Base-by-base conservation (phyloP, 352 stramenopile species). In the Elongisporangium prolatum region DNA sequence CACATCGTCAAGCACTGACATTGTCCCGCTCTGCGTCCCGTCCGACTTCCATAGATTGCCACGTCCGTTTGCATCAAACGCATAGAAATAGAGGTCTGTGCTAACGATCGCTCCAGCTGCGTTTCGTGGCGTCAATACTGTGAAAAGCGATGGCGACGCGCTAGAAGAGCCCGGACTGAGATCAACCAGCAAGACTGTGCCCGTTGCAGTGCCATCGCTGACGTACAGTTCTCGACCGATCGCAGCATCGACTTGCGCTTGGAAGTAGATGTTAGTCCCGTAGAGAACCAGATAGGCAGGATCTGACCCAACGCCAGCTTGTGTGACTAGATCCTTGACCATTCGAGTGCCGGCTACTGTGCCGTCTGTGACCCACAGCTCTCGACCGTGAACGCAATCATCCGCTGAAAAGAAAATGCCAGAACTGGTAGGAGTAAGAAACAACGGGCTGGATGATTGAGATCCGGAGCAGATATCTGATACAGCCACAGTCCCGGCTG, bases 341-440 rank as follows among this genome's bases (percentile, higher is more conserved):
- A 90, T 56, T n/a, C 58, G 59, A 2, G 74, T 85, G 18, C 74
- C 80, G 34, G 37, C 21, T 8, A 18, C 10, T 0, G 70, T 72
- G 18, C 78, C 80, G 55, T 85, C 75, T 7, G 62, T 84, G 21
- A 70, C 28, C 84, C 84, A 96, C 14, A 96, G 70, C 60, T 95
- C 86, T 7, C 69, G 62, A 8, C 87, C 86, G 48, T 79, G 65
- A 13, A 72, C 57, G 48, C 86, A 77, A 65, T 96, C 84, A 16
- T 72, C 69, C 1, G 87, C 87, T 1, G 67, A 57, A 59, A 96
- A 95, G 54, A 86, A 89, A 2, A 93, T 60, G 20, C 71, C 66
- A 2, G 65, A 14, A 0, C 60, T 44, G 9, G 63, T 65, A 21
- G 74, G 2, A 66, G 75, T 18, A 95, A 61, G 52, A 81, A 73